Evolutionary conservation across 1,139 yeast genomes (phyloP).

Genomic region (Sugiyamaella xylanicola): DNA sequence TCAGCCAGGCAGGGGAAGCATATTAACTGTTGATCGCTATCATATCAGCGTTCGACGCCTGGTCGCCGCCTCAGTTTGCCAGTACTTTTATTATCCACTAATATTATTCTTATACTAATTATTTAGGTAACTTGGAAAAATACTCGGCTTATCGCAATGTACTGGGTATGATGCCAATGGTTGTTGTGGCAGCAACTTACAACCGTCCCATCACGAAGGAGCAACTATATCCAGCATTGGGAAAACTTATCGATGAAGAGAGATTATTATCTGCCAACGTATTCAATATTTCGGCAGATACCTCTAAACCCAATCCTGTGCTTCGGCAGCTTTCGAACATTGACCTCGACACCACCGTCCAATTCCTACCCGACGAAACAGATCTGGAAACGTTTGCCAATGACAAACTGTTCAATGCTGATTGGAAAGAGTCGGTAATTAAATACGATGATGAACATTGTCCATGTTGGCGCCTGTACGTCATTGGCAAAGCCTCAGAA

Average conservation of each 20-base stretch:
- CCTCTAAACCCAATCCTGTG: conserved; percentile 9
- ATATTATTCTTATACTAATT: neutral
- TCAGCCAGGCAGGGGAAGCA: too few relatives aligned
- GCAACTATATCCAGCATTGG: conserved; percentile 26
- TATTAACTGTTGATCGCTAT: too few relatives aligned
- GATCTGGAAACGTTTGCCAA: conserved; percentile 21
- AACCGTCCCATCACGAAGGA: conserved; percentile 16
- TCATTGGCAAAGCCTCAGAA: conserved; percentile 20
- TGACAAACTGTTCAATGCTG: conserved; percentile 15
- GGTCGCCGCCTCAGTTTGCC: neutral
- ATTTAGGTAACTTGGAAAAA: conserved; percentile 25
- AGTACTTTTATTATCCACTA: too few relatives aligned
- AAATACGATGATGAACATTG: conserved; percentile 20
- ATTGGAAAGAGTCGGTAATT: conserved; percentile 10
- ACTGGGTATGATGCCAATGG: conserved; percentile 24
- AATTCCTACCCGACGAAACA: conserved; percentile 20
- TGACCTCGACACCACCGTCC: conserved; percentile 24
- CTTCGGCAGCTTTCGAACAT: conserved; percentile 17
- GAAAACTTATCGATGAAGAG: conserved; percentile 18
- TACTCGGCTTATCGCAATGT: conserved; percentile 26
- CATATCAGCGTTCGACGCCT: too few relatives aligned
- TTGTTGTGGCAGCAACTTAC: conserved; percentile 27
- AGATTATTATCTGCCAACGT: conserved; percentile 24
- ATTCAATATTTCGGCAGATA: conserved; percentile 7
- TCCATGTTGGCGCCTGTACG: conserved; percentile 31